Percentiles rank a stretch among this genome's conserved stretches.
Conservation (phyloP, 2,329 filamentous ascomycete species). For the Paraphaeosphaeria minitans region DNA sequence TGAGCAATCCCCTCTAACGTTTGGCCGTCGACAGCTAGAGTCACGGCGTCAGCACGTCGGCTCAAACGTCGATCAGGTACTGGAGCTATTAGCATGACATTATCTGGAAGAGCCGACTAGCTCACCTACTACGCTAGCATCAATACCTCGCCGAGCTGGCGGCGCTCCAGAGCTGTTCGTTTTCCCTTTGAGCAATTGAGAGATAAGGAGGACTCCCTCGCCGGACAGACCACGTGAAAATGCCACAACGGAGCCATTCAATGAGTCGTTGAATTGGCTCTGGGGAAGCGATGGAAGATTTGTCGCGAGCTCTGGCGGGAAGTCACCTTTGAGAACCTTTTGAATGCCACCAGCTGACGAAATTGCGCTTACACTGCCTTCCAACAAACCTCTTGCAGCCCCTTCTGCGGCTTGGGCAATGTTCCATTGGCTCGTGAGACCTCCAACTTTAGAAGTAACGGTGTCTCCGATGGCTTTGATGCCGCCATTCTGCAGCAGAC, state of each 20-base stretch:
- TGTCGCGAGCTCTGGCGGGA: constrained; percentile 23
- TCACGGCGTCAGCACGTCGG: constrained; percentile 12
- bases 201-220: constrained; percentile 32
- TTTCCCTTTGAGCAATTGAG: constrained; percentile 23
- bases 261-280: constrained; percentile 31
- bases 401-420: constrained; percentile 33
- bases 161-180: constrained; percentile 8
- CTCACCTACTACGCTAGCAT: constrained; percentile 23
- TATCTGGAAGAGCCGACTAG: background rate
- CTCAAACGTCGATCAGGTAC: constrained; percentile 18
- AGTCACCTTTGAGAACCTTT: constrained; percentile 33
- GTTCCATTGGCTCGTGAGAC: constrained; percentile 16
- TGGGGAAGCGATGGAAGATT: constrained; percentile 26
- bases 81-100: constrained; percentile 10
- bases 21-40: constrained; percentile 25
- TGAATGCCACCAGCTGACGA: constrained; percentile 33
- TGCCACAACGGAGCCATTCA: constrained; percentile 31
- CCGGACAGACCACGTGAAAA: constrained; percentile 33
- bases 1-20: constrained; percentile 28
- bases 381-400: constrained; percentile 32
- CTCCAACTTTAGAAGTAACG: constrained; percentile 13
- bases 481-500: constrained; percentile 32
- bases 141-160: constrained; percentile 11
- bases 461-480: constrained; percentile 10
- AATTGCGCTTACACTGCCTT: constrained; percentile 31